Evolutionary conservation across 768 basidiomycete species (phyloP).

Genomic region (Leucosporidium scottii): DNA sequence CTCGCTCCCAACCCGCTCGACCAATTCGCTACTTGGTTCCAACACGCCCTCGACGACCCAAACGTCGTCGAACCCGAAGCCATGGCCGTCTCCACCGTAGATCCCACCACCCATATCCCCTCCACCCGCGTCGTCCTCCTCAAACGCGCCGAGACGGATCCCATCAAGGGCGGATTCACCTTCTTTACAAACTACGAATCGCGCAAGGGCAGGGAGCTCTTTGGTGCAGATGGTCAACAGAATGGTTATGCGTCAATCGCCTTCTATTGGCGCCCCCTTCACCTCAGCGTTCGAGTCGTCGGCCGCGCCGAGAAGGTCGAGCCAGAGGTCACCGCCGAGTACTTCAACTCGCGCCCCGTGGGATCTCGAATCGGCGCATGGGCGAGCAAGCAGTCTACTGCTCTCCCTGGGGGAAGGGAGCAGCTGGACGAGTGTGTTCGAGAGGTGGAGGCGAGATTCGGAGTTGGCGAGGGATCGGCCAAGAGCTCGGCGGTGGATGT

Average conservation of each 20-base stretch:
- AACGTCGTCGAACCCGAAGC: conserved; percentile 79
- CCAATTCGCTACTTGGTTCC: conserved; percentile 85
- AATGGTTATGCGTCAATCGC: conserved; percentile 70
- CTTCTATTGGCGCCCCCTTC: conserved; percentile 86
- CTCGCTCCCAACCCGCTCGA: conserved; percentile 62
- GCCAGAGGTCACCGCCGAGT: conserved; percentile 66
- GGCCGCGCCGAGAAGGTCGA: conserved; percentile 75
- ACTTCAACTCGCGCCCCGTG: conserved; percentile 72
- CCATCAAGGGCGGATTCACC: conserved; percentile 64
- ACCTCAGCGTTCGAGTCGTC: conserved; percentile 70
- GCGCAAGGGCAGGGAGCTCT: conserved; percentile 80
- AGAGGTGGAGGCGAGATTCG: conserved; percentile 56
- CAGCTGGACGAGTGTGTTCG: conserved; percentile 59
- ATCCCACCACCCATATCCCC: conserved; percentile 51
- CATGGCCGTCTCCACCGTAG: conserved; percentile 67
- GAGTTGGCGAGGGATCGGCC: conserved; percentile 37
- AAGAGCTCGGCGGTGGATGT: conserved; percentile 18
- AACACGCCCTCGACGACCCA: conserved; percentile 41
- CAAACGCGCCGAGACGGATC: conserved; percentile 65
- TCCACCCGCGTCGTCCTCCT: conserved; percentile 84
- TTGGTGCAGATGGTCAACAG: conserved; percentile 1
- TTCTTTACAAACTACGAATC: conserved; percentile 97
- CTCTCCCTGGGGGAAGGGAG: conserved; percentile 56
- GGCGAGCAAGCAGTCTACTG: conserved; percentile 81
- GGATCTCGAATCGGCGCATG: conserved; percentile 85